Evolutionary conservation across 352 stramenopile genomes (phyloP).

Genomic region (Globisporangium paroecandrum): DNA sequence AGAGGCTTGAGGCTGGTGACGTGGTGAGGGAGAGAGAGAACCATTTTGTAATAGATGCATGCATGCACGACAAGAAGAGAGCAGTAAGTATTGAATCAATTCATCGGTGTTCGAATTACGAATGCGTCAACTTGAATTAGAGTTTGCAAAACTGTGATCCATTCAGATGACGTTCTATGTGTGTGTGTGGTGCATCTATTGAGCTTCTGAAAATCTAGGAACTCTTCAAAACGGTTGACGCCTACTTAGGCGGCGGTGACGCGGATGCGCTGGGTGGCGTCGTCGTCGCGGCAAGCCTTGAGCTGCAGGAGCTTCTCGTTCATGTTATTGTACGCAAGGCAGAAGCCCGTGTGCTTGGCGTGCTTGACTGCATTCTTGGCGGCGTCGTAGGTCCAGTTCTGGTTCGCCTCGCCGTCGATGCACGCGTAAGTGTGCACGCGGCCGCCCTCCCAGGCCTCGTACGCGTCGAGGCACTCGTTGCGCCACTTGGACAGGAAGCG

Average conservation of each 20-base stretch:
- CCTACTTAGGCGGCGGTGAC: constrained; percentile 23
- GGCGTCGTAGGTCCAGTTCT: constrained; percentile 55
- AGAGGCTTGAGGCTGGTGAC: neutral
- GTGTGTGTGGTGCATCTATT: neutral
- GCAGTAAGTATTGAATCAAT: neutral
- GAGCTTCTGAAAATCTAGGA: neutral
- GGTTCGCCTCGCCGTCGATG: constrained; percentile 48
- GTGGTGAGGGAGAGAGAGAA: neutral
- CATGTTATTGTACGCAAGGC: constrained; percentile 45
- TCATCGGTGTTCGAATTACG: neutral
- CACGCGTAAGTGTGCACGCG: constrained; percentile 56
- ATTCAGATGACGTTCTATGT: neutral
- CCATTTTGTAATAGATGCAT: constrained; percentile 9
- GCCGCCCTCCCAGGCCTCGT: constrained; percentile 51
- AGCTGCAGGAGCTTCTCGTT: constrained; percentile 43
- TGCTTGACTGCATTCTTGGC: constrained; percentile 42
- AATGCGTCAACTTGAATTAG: neutral
- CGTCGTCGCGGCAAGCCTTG: constrained; percentile 38
- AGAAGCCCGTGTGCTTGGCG: constrained; percentile 43
- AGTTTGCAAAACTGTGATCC: neutral
- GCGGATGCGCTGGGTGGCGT: constrained; percentile 41
- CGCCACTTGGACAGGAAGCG: constrained; percentile 39
- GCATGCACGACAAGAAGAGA: neutral
- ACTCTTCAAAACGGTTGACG: neutral
- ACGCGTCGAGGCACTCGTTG: constrained; percentile 56